Evolutionary conservation across 331 rosid species (phyloP).

Genomic region (Stylosanthes scabra): DNA sequence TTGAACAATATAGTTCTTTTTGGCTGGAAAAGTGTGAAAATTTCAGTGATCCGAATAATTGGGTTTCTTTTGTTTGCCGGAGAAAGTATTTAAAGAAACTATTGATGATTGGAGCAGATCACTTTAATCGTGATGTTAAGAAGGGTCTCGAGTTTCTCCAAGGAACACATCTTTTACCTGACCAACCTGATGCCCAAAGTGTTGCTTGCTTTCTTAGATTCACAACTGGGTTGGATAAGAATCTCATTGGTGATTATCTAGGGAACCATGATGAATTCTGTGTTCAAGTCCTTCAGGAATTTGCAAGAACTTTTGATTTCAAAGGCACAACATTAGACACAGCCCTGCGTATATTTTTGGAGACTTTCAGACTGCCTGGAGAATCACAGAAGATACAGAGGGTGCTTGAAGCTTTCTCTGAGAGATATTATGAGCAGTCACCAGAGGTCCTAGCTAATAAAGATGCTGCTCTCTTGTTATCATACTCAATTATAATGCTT

Average conservation of each 20-base stretch:
- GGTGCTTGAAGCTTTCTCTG: slow-evolving; percentile 99
- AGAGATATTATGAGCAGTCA: slow-evolving; percentile 94
- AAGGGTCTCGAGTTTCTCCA: slow-evolving; percentile 98
- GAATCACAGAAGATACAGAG: slow-evolving; percentile 99
- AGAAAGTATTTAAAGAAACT: slow-evolving; percentile 88
- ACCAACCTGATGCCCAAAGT: slow-evolving; percentile 91
- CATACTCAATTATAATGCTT: slow-evolving; percentile 85
- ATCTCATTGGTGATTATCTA: slow-evolving; percentile 94
- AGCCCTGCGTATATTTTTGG: slow-evolving; percentile 90
- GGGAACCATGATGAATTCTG: slow-evolving; percentile 98
- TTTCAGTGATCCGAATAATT: slow-evolving; percentile 76
- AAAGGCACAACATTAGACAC: slow-evolving; percentile 90
- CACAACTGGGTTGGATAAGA: slow-evolving; percentile 92
- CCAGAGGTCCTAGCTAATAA: slow-evolving; percentile 82
- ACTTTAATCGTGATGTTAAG: slow-evolving; percentile 91
- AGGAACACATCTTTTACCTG: slow-evolving; percentile 93
- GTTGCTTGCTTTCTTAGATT: slow-evolving; percentile 94
- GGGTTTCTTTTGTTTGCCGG: slow-evolving; percentile 92
- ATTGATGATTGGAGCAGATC: slow-evolving; percentile 91
- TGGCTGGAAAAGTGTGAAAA: slow-evolving; percentile 92
- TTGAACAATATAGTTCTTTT: slow-evolving; percentile 91
- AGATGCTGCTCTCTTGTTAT: slow-evolving; percentile 89
- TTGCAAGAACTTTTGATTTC: slow-evolving; percentile 97
- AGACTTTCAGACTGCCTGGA: slow-evolving; percentile 94
- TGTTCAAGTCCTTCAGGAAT: slow-evolving; percentile 95